A percentile compares a stretch with the other conserved stretches of the same genome.
These are phyloP conservation scores for Periconia sp. DNA, from an alignment of 2,329 filamentous ascomycete genomes.

Conservation along the genomic window DNA sequence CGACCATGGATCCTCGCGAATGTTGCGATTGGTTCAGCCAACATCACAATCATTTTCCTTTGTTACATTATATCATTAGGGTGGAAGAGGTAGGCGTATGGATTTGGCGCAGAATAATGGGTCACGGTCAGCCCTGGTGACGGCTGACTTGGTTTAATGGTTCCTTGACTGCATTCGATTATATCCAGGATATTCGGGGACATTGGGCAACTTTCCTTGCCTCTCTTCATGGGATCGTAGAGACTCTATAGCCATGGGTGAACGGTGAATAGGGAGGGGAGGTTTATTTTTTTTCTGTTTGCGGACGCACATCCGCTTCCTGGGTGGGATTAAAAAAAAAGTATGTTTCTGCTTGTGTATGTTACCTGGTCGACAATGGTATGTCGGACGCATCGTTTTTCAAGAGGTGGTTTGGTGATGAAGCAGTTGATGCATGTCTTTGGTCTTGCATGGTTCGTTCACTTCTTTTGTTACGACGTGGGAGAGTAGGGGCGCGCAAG, in stretches of 20 bases:
- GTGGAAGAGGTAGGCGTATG: neutral
- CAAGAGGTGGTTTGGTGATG: too few relatives aligned
- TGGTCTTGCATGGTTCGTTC: too few relatives aligned
- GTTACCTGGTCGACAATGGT: too few relatives aligned
- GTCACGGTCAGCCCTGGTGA: neutral
- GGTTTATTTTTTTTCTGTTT: neutral
- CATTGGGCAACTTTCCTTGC: neutral
- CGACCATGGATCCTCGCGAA: neutral
- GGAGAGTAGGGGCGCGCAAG: too few relatives aligned
- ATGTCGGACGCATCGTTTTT: too few relatives aligned
- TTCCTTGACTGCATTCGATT: neutral
- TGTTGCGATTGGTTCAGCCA: neutral
- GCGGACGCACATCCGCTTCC: too few relatives aligned
- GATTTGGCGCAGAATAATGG: constrained; percentile 1
- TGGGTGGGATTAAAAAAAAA: too few relatives aligned
- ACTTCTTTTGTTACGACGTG: too few relatives aligned
- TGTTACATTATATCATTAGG: constrained; percentile 4
- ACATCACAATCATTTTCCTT: neutral
- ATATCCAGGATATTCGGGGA: neutral
- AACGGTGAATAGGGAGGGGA: neutral
- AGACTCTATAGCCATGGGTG: too few relatives aligned
- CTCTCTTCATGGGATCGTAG: too few relatives aligned
- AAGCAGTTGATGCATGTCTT: too few relatives aligned
- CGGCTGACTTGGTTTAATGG: neutral
- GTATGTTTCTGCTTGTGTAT: too few relatives aligned